Base-by-base conservation (phyloP, 306 rosid genomes). In the Purshia tridentata region DNA sequence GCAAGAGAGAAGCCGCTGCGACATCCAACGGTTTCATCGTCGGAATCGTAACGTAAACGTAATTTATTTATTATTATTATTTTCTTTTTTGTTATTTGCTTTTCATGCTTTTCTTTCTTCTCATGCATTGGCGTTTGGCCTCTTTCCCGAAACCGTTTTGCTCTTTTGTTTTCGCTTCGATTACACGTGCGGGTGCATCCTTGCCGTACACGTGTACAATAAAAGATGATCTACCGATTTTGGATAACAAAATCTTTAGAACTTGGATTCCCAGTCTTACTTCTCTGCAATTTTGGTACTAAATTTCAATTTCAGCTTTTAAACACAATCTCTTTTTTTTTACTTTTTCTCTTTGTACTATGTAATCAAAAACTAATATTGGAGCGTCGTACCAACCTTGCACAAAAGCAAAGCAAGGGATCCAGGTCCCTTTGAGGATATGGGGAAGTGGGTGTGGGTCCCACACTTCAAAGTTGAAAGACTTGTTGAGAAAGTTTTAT, bases 131-230 rank as follows among this genome's bases (percentile, higher is more conserved):
- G 45, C 70, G 56, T 73, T 68, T 79, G 68, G 83, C 60, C 75
- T 52, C 20, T 53, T 73, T 53, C n/a, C 50, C 40, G 9, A 68
- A 48, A 61, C 72, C 60, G 54, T 79, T 79, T 78, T 50, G 82
- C 52, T 41, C 49, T 60, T 70, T 16, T 6, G 15, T 61, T 62
- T n/a, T 46, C 59, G 74, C 13, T 15, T 63, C 12, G 13, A 9
- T 60, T 61, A 59, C 78, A 78, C 82, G 82, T 78, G 83, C 61
- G 71, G 60, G 6, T 67, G 37, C 29, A 59, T 67, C 73, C 39
- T 14, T 44, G 57, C 64, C 20, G 55, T 45, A 20, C 77, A 72
- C 82, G 82, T 66, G 69, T 20, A 65, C 65, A 37, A 44, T 16
- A 1, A 47, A 16, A 3, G 4, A 18, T n/a, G 41, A 35, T 16